Evolutionary conservation across 2,329 filamentous ascomycete genomes (phyloP), one percentile per base, ranked within the genome.

Genomic region (Laburnicola sp.): DNA sequence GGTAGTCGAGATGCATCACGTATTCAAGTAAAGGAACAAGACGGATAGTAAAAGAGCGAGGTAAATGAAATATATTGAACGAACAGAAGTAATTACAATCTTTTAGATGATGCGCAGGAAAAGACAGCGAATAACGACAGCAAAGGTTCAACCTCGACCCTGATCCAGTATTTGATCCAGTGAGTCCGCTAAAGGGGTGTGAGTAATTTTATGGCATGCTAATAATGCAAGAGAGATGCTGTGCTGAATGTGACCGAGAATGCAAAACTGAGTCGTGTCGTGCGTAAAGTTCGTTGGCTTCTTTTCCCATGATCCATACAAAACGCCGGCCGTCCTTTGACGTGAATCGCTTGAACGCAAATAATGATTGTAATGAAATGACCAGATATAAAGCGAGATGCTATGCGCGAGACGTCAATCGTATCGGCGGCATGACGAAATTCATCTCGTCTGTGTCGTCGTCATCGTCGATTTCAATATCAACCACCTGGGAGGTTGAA

Each of bases 391-490:
- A 26, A 50, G 51, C 36, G 32, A 11, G 22, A 6, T 47, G 34
- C 46, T 51, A 63, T 30, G 52, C 58, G 9, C 68, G 66, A 9
- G 71, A 71, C 7, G 68, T 73, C 35, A 73, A 51, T 28, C 70
- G 65, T 16, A 73, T 59, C 23, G 70, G 68, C 8, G 71, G 69
- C 64, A 73, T 64, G n/a, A 68, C 62, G 37, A 71, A 72, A 25
- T 67, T 61, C 3, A 53, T 45, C 9, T 71, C 65, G 26, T 71
- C 68, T 3, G 67, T 64, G 9, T 69, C 66, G 5, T 65, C 60
- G 10, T 72, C 63, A 27, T 72, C 68, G 47, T 73, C 71, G 16
- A 73, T 63, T 51, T 73, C 70, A 16, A 73, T 73, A 22, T 64
- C 62, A 42, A 70, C 56, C 6, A 59, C 54, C 40, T 67, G 68